Evolutionary conservation across 345 rosid species (phyloP), one percentile per base, ranked within the genome.

Genomic region (Zanthoxylum bungeanum): DNA sequence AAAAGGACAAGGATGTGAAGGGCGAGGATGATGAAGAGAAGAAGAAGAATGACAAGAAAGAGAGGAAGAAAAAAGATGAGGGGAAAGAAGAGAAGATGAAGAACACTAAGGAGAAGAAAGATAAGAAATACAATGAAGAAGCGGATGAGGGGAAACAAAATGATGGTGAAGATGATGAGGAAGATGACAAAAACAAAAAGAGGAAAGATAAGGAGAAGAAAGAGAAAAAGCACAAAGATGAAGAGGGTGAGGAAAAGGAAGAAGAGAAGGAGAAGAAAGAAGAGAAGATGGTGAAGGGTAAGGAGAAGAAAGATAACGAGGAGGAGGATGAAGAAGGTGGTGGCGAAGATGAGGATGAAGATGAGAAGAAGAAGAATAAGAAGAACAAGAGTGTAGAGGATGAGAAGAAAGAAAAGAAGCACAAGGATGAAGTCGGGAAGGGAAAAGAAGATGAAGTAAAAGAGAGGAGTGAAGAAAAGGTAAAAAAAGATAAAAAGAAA

Each of bases 361-460:
- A 40, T 22, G 51, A 56, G 64, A 74, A 33, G 28, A 49, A 50
- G 42, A 34, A 33, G 12, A 49, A 64, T 16, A 16, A 44, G n/a
- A 8, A 64, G 22, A 8, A 64, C 0, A 16, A 37, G 28, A 40
- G 36, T 5, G 11, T 19, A 27, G n/a, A 72, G 39, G 24, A n/a
- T 37, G 31, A 11, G 28, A 25, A 53, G 12, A 22, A 51, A n/a
- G 56, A 51, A n/a, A 51, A 51, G 11, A 55, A 56, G 1, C 63
- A 74, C 9, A 22, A 63, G 1, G 22, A 59, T 22, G 68, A 63
- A 60, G 16, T 25, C 7, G 61, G 60, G 53, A 66, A 64, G 25
- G 59, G 70, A 63, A 17, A 58, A 8, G 52, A 34, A 56, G 56
- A 71, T 14, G 64, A 34, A 75, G 34, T 25, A 60, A n/a, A 69